phyloP scores from a whole-genome alignment of 768 basidiomycete species.

The Exidia glandulosa region DNA sequence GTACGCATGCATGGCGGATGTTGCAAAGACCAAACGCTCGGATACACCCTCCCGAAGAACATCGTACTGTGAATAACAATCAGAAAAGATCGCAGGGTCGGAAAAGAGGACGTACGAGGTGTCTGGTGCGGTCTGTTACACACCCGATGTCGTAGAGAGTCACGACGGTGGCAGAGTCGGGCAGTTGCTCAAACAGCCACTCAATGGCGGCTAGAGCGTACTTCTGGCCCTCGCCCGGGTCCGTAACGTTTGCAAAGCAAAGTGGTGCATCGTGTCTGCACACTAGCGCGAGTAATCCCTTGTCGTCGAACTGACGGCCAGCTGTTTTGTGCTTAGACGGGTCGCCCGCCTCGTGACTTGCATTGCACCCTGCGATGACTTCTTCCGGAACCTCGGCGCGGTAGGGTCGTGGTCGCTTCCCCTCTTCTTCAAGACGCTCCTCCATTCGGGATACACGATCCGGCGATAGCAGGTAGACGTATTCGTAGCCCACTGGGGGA shows the following conservation, averaged over 20 bases:
- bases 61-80: neutral
- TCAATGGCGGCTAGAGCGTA: neutral
- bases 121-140: neutral
- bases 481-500: constrained; percentile 19
- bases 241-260: constrained; percentile 4
- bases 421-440: constrained; percentile 11
- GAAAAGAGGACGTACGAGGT: neutral
- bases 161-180: neutral
- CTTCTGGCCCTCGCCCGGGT: constrained; percentile 1
- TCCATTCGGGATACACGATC: constrained; percentile 22
- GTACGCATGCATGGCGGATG: constrained; percentile 1
- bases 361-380: constrained; percentile 9
- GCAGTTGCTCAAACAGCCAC: neutral
- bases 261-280: constrained; percentile 27
- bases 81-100: neutral
- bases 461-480: constrained; percentile 24
- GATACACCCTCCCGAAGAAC: neutral
- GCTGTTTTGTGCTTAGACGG: neutral
- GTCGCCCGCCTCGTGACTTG: neutral
- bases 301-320: constrained; percentile 17
- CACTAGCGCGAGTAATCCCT: constrained; percentile 27
- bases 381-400: constrained; percentile 18
- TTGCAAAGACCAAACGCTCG: neutral
- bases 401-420: constrained; percentile 9
- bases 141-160: neutral